Base-by-base conservation (phyloP, 805 yeast genomes). In the Zygotorulaspora chibaensis region DNA sequence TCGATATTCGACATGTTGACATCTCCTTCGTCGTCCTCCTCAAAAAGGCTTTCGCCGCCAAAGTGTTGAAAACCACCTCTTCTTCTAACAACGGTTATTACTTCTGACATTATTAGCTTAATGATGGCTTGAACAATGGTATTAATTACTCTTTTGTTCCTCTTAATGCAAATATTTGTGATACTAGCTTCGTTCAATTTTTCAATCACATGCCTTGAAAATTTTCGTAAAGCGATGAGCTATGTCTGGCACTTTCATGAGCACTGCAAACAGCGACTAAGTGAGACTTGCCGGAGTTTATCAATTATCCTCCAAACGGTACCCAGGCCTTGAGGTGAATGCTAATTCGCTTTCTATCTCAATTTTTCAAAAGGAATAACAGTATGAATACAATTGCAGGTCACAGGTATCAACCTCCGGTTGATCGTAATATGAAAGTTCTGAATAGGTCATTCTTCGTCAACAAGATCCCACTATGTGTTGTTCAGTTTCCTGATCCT, bases 401-500 rank as follows among this genome's bases (percentile, higher is more conserved):
- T n/a, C 54, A 51, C 26, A 61, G 54, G 41, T 65, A 61, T 45
- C 42, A 47, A 58, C 95, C 96, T 1, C 96, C 96, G 0, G 68
- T 80, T 8, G 73, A 84, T 60, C 66, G 86, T 37, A 71, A 76
- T 2, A 81, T 87, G 87, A 76, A 59, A 35, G 73, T 59, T 12
- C 72, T 91, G 34, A 93, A 91, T 64, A 74, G 84, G 35, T 64
- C 77, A 1, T 76, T 79, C 53, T 91, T 91, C 68, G 58, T 68
- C 6, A 72, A 71, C 12, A 66, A 71, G n/a, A 67, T 86, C 11
- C 75, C 78, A 1, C 67, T 88, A 16, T 77, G 86, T 54, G 84
- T 81, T 23, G 88, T 90, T 0, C 67, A 71, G 41, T 79, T 91
- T 56, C 80, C 83, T 3, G 81, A 89, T 44, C 87, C 91, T 1